Conservation (phyloP, 192 early-diverging fungal species). For the Backusella luteola region DNA sequence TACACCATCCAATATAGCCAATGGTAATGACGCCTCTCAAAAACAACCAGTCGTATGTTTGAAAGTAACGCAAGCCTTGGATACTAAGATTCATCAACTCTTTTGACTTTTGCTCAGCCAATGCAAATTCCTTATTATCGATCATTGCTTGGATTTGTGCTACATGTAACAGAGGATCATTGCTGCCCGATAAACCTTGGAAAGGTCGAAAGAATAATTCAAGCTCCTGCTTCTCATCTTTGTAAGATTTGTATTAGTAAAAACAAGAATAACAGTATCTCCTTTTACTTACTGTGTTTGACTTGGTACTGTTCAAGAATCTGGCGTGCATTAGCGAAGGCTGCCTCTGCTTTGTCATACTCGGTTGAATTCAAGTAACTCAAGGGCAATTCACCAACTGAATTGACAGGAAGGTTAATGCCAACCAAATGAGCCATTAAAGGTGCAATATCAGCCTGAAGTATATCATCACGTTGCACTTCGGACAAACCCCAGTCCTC, state of each 20-base stretch:
- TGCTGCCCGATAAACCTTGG: constrained; percentile 54
- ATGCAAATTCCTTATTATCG: constrained; percentile 53
- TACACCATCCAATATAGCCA: constrained; percentile 92
- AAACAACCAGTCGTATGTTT: constrained; percentile 97
- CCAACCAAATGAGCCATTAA: constrained; percentile 91
- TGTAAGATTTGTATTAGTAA: not conserved
- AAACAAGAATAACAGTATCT: not conserved
- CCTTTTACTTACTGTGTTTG: constrained; percentile 56
- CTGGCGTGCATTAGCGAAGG: constrained; percentile 79
- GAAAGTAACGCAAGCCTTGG: constrained; percentile 89
- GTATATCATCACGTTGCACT: constrained; percentile 75
- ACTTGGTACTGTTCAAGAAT: constrained; percentile 86
- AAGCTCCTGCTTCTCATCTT: constrained; percentile 69
- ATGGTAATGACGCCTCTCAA: constrained; percentile 77
- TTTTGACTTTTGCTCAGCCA: constrained; percentile 67
- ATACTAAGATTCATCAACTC: constrained; percentile 64
- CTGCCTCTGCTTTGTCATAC: constrained; percentile 73
- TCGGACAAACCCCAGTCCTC: constrained; percentile 64
- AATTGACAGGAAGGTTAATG: constrained; percentile 87
- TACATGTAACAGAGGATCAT: constrained; percentile 52
- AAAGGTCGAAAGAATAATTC: constrained; percentile 84
- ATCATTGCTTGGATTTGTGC: constrained; percentile 62
- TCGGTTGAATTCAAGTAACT: constrained; percentile 69
- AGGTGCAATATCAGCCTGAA: constrained; percentile 95
- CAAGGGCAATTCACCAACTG: constrained; percentile 88